Evolutionary conservation across 306 rosid genomes (phyloP).

Genomic region (Dicorynia guianensis): DNA sequence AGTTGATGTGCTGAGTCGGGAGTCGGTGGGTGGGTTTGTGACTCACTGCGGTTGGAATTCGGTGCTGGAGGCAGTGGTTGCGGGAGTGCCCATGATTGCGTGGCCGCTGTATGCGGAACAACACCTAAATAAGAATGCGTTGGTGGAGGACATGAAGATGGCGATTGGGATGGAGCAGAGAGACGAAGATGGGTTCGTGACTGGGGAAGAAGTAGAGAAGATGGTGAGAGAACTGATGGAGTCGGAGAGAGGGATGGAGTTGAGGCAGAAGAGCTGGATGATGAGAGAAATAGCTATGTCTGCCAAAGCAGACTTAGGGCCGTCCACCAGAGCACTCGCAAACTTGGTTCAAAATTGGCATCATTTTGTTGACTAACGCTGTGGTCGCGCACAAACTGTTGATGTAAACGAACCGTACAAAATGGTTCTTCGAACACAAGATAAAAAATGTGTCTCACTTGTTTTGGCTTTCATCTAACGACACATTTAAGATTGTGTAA

Average conservation of each 20-base stretch:
- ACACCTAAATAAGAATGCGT: conserved; percentile 36
- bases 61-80: conserved; percentile 43
- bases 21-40: conserved; percentile 50
- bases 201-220: conserved; percentile 40
- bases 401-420: too few species aligned
- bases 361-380: too few species aligned
- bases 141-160: conserved; percentile 42
- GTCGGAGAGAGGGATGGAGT: conserved; percentile 32
- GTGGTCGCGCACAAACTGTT: too few species aligned
- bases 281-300: conserved; percentile 34
- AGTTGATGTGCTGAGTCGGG: conserved; percentile 39
- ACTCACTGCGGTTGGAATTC: conserved; percentile 58
- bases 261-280: conserved; percentile 26
- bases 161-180: conserved; percentile 41
- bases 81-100: conserved; percentile 47
- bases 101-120: conserved; percentile 59
- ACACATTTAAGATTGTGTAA: too few species aligned
- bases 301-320: conserved; percentile 37
- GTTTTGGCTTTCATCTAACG: too few species aligned
- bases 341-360: conserved; percentile 9
- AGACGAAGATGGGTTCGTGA: conserved; percentile 43
- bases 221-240: conserved; percentile 47
- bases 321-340: conserved; percentile 22
- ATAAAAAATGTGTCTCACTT: too few species aligned
- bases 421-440: too few species aligned